Percentiles rank a stretch among this genome's conserved stretches.
phyloP scores from a whole-genome alignment of 1,284 basidiomycete species.

The Marasmius oreades region DNA sequence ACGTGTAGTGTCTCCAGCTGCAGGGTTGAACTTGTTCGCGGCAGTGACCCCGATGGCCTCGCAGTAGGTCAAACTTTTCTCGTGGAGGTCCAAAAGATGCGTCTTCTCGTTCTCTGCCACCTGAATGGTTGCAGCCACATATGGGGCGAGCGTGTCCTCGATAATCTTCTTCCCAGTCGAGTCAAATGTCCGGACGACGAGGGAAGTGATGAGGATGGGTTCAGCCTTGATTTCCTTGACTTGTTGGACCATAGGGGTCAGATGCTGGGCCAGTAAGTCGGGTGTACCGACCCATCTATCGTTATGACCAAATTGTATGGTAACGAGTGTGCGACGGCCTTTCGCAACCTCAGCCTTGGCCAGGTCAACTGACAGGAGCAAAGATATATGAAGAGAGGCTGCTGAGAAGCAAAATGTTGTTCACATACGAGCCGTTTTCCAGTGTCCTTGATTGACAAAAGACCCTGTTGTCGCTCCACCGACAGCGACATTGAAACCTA shows the following conservation, averaged over 20 bases:
- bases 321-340: slow-evolving; percentile 35
- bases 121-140: slow-evolving; percentile 37
- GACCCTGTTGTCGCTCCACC: not conserved
- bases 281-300: slow-evolving; percentile 42
- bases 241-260: slow-evolving; percentile 38
- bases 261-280: slow-evolving; percentile 41
- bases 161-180: slow-evolving; percentile 35
- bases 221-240: slow-evolving; percentile 34
- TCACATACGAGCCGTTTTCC: not conserved
- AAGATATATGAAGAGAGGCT: not conserved
- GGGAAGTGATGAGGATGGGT: slow-evolving; percentile 40
- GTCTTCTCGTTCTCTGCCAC: not conserved
- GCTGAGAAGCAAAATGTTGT: not conserved
- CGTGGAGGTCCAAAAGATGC: not conserved
- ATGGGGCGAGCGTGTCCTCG: slow-evolving; percentile 35
- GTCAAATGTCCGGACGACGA: slow-evolving; percentile 38
- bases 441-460: not conserved
- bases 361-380: slow-evolving; percentile 9
- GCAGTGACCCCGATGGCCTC: not conserved
- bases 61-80: not conserved
- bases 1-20: not conserved
- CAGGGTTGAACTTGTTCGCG: not conserved
- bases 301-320: slow-evolving; percentile 45
- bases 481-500: not conserved
- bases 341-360: slow-evolving; percentile 34